phyloP scores from a whole-genome alignment of 192 early-diverging fungal genomes.

The Linnemannia elongata region DNA sequence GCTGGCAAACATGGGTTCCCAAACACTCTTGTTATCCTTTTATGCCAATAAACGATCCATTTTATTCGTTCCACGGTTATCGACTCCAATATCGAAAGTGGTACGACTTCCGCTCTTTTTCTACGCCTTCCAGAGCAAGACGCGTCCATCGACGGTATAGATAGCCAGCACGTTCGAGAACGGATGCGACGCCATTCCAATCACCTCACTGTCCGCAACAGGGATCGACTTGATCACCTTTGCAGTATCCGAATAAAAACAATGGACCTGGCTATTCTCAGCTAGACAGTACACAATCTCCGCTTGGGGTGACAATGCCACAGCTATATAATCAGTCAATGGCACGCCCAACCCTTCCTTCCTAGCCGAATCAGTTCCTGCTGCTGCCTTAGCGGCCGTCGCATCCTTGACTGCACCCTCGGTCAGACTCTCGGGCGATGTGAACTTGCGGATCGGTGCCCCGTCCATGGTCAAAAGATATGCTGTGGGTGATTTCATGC shows the following conservation, averaged over 20 bases:
- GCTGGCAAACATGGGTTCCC: background rate
- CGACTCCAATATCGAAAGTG: background rate
- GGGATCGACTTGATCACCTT: constrained; percentile 53
- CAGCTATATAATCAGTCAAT: constrained; percentile 49
- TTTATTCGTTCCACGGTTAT: background rate
- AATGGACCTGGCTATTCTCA: constrained; percentile 77
- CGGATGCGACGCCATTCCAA: constrained; percentile 87
- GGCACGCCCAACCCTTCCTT: constrained; percentile 40
- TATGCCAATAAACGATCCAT: background rate
- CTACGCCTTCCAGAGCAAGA: constrained; percentile 72
- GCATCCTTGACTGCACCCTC: constrained; percentile 37
- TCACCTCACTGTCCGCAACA: constrained; percentile 76
- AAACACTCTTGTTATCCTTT: background rate
- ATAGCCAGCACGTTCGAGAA: constrained; percentile 83
- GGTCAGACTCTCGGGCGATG: constrained; percentile 59
- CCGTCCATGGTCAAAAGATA: constrained; percentile 80
- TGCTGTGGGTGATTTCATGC: constrained; percentile 80
- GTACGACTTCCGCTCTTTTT: background rate
- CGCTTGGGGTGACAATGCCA: constrained; percentile 80
- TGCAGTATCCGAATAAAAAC: constrained; percentile 77
- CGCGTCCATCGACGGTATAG: constrained; percentile 75
- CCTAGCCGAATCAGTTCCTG: constrained; percentile 18
- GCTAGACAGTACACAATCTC: constrained; percentile 85
- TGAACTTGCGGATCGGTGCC: constrained; percentile 64
- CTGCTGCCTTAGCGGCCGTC: constrained; percentile 32